These are phyloP conservation scores for Nectriaceae sp. DNA, from an alignment of 2,329 filamentous ascomycete species.

Conservation along the genomic window DNA sequence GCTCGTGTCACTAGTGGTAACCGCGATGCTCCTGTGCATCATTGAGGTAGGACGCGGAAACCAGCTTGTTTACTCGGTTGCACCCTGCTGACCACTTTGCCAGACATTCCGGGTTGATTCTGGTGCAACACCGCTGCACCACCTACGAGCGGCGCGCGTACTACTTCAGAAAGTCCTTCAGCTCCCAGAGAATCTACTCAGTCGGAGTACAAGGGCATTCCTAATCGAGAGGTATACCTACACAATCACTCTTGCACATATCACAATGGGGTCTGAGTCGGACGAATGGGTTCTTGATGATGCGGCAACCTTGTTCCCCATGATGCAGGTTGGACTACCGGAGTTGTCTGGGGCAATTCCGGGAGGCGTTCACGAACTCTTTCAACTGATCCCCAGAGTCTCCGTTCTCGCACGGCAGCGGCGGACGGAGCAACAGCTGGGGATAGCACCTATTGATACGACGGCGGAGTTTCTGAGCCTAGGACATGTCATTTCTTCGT, in stretches of 20 bases:
- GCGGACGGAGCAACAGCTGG: not conserved
- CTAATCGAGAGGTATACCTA: conserved; percentile 2
- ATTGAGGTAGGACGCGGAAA: not conserved
- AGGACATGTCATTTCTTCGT: not conserved
- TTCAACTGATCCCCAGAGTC: conserved; percentile 2
- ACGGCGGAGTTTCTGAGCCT: not conserved
- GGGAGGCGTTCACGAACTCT: conserved; percentile 2
- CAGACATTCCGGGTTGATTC: conserved; percentile 4
- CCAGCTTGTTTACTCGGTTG: not conserved
- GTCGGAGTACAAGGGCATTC: not conserved
- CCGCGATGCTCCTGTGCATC: conserved; percentile 3
- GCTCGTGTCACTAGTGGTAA: not conserved
- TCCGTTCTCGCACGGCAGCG: not conserved
- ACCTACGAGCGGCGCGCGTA: conserved; percentile 1
- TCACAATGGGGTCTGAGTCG: conserved; percentile 3
- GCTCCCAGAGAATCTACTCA: not conserved
- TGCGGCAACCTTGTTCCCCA: not conserved
- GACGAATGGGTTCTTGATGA: conserved; percentile 5
- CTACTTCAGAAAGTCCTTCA: conserved; percentile 1
- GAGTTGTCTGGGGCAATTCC: not conserved
- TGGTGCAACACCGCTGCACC: not conserved
- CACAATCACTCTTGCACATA: conserved; percentile 5
- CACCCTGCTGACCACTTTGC: not conserved
- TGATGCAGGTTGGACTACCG: not conserved
- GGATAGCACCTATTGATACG: not conserved